Conservation (phyloP, 1,139 yeast genomes). For the Debaryomycetaceae sp. region DNA sequence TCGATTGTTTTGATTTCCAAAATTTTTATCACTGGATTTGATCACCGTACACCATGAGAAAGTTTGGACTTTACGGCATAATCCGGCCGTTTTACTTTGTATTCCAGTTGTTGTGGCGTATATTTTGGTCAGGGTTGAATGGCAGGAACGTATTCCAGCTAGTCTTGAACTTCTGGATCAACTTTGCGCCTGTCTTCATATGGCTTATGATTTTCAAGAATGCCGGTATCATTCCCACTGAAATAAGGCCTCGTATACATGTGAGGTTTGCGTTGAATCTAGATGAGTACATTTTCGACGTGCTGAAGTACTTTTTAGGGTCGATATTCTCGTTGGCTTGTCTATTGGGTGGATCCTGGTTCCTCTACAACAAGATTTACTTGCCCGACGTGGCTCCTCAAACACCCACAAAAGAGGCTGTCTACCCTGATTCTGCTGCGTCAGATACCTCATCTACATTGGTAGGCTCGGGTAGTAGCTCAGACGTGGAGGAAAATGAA, state of each 20-base stretch:
- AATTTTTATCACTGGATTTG: no score
- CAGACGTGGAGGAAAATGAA: background rate
- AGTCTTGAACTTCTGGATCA: constrained; percentile 42
- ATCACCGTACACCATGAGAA: background rate
- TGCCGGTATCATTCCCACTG: constrained; percentile 57
- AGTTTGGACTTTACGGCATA: background rate
- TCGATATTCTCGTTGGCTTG: background rate
- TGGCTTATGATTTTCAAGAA: constrained; percentile 63
- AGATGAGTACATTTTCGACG: constrained; percentile 35
- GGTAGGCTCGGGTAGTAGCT: background rate
- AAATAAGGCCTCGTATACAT: constrained; percentile 53
- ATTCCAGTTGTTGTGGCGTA: constrained; percentile 1
- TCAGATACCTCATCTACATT: background rate
- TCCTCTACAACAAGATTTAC: background rate
- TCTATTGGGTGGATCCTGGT: background rate
- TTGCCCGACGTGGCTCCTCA: background rate
- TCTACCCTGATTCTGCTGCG: background rate
- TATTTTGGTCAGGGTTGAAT: constrained; percentile 31
- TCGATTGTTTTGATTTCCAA: no score
- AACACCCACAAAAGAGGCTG: background rate
- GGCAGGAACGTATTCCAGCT: constrained; percentile 34
- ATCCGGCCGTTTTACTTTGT: constrained; percentile 1
- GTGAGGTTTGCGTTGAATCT: constrained; percentile 42
- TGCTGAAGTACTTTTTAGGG: constrained; percentile 3
- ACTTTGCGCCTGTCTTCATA: constrained; percentile 51